A percentile compares a stretch with the other conserved stretches of the same genome.
Conservation (phyloP, 2,329 filamentous ascomycete species). For the Calonectria multiphialidica region DNA sequence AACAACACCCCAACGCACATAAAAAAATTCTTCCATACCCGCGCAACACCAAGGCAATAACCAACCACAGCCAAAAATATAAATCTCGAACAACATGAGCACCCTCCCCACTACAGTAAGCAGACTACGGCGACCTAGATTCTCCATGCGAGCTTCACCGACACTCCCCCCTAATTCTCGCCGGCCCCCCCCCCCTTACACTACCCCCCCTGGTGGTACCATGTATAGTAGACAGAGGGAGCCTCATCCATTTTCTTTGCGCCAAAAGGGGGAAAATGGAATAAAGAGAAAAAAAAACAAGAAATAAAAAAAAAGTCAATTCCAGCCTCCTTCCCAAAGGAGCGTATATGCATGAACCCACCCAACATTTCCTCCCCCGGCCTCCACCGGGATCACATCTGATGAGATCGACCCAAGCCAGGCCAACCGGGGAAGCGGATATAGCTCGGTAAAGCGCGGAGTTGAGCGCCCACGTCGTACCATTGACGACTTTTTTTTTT, state of each 20-base stretch:
- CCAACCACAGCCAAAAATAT: neutral
- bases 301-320: neutral
- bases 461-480: neutral
- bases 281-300: neutral
- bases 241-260: neutral
- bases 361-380: neutral
- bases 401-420: constrained; percentile 13
- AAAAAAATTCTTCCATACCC: too few species aligned
- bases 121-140: neutral
- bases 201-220: neutral
- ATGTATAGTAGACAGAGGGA: neutral
- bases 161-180: neutral
- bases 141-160: neutral
- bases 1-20: neutral
- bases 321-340: neutral
- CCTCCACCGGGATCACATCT: constrained; percentile 28
- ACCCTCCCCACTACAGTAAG: neutral
- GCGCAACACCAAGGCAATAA: neutral
- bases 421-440: constrained; percentile 39
- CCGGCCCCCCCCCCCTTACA: too few species aligned
- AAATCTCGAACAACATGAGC: neutral
- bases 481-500: constrained; percentile 1
- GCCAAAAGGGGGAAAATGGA: neutral
- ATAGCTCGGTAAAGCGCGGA: constrained; percentile 38
- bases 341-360: neutral